Evolutionary conservation across 2,329 filamentous ascomycete species (phyloP), one percentile per base, ranked within the genome.

Genomic region (Amauroascus niger): DNA sequence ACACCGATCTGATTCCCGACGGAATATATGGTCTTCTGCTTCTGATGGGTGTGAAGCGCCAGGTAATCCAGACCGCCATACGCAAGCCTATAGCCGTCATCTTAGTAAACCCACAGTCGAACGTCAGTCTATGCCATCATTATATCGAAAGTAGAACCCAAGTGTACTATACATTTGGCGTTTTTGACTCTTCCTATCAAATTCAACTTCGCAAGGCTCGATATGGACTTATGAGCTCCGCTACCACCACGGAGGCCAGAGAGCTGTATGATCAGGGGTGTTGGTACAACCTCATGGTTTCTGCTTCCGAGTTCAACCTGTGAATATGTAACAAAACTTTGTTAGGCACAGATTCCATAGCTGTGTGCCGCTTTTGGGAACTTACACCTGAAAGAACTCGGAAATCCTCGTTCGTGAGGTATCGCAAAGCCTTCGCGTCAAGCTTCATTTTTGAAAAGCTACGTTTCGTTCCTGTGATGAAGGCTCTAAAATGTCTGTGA

Each of bases 61-160:
- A 98, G 83, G 71, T 98, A 98, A 74, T 98, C 93, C 46, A 97
- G 82, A 1, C 93, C 93, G 63, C 93, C 93, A 68, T 98, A 98
- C 6, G 91, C 95, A 52, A 98, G 79, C 51, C 94, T 84, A 73
- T 98, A 98, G 57, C 93, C 93, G 65, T 98, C 93, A 72, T 98
- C 76, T 79, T 55, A 45, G 22, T 5, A 1, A 24, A n/a, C 24
- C 43, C 35, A 16, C 11, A 22, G n/a, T n/a, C n/a, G 24, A 32
- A 26, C 1, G 11, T 20, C 9, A 9, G 8, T 18, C 14, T 32
- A 50, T 61, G 44, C 28, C 26, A 37, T 6, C 20, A n/a, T 14
- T 37, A 24, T 32, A 46, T 28, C 7, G 48, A 18, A 5, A 9
- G 24, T 45, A 14, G 35, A 44, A 22, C 3, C n/a, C 13, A 9